Evolutionary conservation across 1,139 yeast genomes (phyloP), one percentile per base, ranked within the genome.

Genomic region (Saccharomyces hybrid): DNA sequence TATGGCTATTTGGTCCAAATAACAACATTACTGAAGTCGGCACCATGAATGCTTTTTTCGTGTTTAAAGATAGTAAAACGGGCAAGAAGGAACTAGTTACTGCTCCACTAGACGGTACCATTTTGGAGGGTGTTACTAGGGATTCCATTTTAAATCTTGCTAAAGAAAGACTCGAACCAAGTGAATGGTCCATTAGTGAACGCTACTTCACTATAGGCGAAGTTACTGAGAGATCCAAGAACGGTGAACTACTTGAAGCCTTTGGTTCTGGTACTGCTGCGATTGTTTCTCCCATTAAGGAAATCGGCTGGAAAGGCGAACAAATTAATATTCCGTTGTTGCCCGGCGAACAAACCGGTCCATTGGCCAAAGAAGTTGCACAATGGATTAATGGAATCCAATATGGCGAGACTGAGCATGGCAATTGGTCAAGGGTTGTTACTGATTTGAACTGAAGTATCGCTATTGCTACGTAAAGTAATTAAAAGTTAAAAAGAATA

Each of bases 201-300:
- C 84, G 98, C 73, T 80, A 81, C 73, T 86, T 78, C 74, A 81
- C 95, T 60, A 90, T 93, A 62, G 69, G 72, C 59, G 98, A 93
- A 74, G 87, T 93, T 55, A 79, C 79, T 54, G 90, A 87, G 64
- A 82, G 82, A 65, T 85, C 96, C 50, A 75, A 73, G 47, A 82
- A 83, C 71, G 96, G 96, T 56, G 85, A 87, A 69, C 80, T 93
- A 66, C 81, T 90, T 8, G 98, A 93, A 76, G 96, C 96, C 13
- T 93, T 93, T 68, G 99, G 99, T 63, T 79, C 96, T 20, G 98
- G 99, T 66, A 93, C 98, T 54, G 98, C 99, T 55, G 98, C 98
- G 47, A 83, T 91, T 69, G 98, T 93, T 49, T 84, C 96, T 44
- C 98, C 98, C 62, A 89, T 93, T 67, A 82, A 85, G 72, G 86